phyloP scores from a whole-genome alignment of 768 basidiomycete species.

The Lepiota brunneoincarnata region DNA sequence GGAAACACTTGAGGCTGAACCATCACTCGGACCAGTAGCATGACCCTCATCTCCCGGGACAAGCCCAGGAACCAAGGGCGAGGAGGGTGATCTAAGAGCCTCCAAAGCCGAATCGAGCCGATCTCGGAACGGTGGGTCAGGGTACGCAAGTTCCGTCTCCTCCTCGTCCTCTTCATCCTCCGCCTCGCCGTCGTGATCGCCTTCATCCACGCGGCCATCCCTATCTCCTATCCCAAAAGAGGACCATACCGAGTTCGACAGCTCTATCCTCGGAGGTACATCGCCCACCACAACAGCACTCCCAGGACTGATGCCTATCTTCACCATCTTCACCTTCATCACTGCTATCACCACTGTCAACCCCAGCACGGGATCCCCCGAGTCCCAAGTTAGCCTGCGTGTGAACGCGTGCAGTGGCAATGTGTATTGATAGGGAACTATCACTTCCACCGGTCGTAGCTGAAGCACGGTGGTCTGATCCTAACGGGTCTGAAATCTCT shows the following conservation, averaged over 20 bases:
- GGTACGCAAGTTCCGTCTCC: neutral
- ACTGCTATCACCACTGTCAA: neutral
- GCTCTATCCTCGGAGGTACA: conserved; percentile 3
- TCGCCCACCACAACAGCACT: neutral
- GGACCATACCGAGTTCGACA: conserved; percentile 5
- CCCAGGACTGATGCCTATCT: neutral
- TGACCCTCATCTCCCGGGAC: neutral
- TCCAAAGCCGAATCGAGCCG: conserved; percentile 9
- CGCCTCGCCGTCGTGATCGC: neutral
- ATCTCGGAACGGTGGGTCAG: conserved; percentile 6
- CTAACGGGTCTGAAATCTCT: neutral
- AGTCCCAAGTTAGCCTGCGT: neutral
- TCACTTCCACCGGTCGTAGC: neutral
- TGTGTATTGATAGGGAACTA: no score
- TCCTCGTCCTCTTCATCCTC: neutral
- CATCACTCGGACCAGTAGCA: no score
- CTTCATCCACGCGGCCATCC: neutral
- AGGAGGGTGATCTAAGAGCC: conserved; percentile 11
- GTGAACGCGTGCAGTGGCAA: neutral
- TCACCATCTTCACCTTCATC: conserved; percentile 3
- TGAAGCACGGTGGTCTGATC: neutral
- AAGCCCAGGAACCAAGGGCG: conserved; percentile 6
- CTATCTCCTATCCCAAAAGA: neutral
- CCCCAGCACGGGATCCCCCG: neutral
- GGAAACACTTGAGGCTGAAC: no score